Percentiles rank a stretch among this genome's conserved stretches.
Evolutionary conservation across 2,329 filamentous ascomycete species (phyloP).

Genomic region (Taxawa tesnikishii): DNA sequence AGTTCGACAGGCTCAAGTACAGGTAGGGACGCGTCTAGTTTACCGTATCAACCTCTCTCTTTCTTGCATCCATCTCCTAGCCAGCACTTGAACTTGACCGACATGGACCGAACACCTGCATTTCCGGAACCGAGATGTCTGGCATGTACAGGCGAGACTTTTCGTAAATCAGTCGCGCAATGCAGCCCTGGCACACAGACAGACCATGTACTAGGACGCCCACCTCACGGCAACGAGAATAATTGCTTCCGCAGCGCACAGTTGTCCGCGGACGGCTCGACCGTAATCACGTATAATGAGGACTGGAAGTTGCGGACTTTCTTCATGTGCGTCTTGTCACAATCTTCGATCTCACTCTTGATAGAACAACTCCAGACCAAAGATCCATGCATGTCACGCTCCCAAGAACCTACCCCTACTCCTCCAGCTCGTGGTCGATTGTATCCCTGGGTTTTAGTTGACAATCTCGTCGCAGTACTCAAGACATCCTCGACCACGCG

Average conservation of each 20-base stretch:
- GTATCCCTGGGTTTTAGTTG: too few species aligned
- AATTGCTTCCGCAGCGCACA: constrained; percentile 34
- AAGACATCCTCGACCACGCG: constrained; percentile 32
- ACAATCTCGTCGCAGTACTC: constrained; percentile 22
- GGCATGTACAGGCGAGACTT: constrained; percentile 13
- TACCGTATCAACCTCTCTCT: too few species aligned
- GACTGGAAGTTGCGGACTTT: constrained; percentile 41
- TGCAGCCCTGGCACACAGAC: neutral
- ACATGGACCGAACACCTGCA: too few species aligned
- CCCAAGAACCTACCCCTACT: too few species aligned
- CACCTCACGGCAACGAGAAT: constrained; percentile 6
- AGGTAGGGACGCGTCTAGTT: too few species aligned
- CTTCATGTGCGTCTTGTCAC: constrained; percentile 29
- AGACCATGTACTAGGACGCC: neutral
- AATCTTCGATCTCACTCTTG: too few species aligned
- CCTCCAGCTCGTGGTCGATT: too few species aligned
- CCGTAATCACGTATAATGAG: constrained; percentile 40
- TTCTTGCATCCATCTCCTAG: too few species aligned
- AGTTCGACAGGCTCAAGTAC: too few species aligned
- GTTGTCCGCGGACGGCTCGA: constrained; percentile 44
- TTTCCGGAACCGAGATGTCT: constrained; percentile 11
- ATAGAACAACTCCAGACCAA: too few species aligned
- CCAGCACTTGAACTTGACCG: too few species aligned
- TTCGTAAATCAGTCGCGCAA: constrained; percentile 7
- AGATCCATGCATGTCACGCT: too few species aligned